Percentiles rank a stretch among this genome's conserved stretches.
Evolutionary conservation across 129 eudicot species (phyloP).

Genomic region (Dittrichia graveolens): DNA sequence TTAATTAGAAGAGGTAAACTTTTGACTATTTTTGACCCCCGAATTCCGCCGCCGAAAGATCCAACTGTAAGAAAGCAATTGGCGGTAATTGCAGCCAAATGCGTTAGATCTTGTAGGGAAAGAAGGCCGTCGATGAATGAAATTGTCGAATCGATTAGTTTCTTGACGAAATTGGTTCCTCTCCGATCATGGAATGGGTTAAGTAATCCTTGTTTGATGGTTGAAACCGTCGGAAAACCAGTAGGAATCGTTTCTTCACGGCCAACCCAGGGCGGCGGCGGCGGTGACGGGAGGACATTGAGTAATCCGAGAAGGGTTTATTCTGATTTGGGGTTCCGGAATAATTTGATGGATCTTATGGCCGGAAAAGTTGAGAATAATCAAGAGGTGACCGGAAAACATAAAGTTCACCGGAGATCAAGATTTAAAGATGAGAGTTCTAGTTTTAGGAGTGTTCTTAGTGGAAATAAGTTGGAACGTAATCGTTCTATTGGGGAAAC

Average conservation of each 20-base stretch:
- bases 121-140: conserved; percentile 84
- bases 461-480: conserved; percentile 19
- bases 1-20: conserved; percentile 72
- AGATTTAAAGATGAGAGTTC: conserved; percentile 36
- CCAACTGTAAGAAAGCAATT: conserved; percentile 65
- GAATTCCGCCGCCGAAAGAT: conserved; percentile 70
- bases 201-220: conserved; percentile 83
- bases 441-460: conserved; percentile 46
- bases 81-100: conserved; percentile 76
- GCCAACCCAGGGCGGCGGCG: conserved; percentile 27
- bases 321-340: conserved; percentile 79
- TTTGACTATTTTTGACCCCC: conserved; percentile 58
- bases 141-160: conserved; percentile 60
- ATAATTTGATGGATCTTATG: conserved; percentile 83
- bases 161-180: conserved; percentile 63
- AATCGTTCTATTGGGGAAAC: conserved; percentile 43
- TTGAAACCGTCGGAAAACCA: conserved; percentile 65
- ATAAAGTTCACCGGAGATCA: conserved; percentile 17
- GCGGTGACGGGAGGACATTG: conserved; percentile 39
- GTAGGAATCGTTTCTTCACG: conserved; percentile 36
- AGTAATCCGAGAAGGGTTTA: conserved; percentile 66
- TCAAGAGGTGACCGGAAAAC: conserved; percentile 27
- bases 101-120: conserved; percentile 83
- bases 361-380: conserved; percentile 36
- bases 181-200: conserved; percentile 74